These are phyloP conservation scores for Durotheca rogersii DNA, from an alignment of 495 filamentous ascomycete genomes.

Conservation along the genomic window DNA sequence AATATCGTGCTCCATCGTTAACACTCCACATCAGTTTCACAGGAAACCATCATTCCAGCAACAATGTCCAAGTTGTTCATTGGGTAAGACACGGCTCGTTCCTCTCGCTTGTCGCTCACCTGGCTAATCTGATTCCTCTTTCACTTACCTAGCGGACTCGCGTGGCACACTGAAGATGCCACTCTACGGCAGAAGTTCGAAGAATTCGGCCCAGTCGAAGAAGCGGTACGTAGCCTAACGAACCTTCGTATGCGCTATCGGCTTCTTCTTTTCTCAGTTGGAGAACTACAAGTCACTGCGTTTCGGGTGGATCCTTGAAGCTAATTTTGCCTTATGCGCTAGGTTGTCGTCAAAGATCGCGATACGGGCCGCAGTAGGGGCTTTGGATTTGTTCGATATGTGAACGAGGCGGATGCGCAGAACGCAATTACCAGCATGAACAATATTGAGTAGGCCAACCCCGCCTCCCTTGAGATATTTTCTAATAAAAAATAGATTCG, in stretches of 20 bases:
- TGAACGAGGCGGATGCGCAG: constrained; percentile 78
- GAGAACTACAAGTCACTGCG: background rate
- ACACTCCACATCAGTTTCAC: constrained; percentile 3
- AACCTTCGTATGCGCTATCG: background rate
- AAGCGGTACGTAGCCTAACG: constrained; percentile 69
- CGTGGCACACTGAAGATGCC: constrained; percentile 92
- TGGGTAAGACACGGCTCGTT: constrained; percentile 60
- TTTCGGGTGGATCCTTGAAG: too few relatives aligned
- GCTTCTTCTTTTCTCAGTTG: background rate
- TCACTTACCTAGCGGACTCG: constrained; percentile 79
- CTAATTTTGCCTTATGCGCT: too few relatives aligned
- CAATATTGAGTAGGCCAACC: constrained; percentile 76
- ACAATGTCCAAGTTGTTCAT: constrained; percentile 90
- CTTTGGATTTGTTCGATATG: constrained; percentile 94
- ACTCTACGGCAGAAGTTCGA: constrained; percentile 84
- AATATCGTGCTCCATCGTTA: constrained; percentile 6
- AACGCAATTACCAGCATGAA: constrained; percentile 83
- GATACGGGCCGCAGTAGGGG: constrained; percentile 94
- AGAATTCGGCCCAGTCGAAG: constrained; percentile 83
- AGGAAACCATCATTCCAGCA: constrained; percentile 13
- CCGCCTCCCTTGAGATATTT: background rate
- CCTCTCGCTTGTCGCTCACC: background rate
- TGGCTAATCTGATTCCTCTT: constrained; percentile 30
- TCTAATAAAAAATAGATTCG: constrained; percentile 64
- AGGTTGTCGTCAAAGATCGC: constrained; percentile 98